A percentile compares a stretch with the other conserved stretches of the same genome.
phyloP scores from a whole-genome alignment of 2,329 filamentous ascomycete genomes.

The Stemphylium vesicarium region DNA sequence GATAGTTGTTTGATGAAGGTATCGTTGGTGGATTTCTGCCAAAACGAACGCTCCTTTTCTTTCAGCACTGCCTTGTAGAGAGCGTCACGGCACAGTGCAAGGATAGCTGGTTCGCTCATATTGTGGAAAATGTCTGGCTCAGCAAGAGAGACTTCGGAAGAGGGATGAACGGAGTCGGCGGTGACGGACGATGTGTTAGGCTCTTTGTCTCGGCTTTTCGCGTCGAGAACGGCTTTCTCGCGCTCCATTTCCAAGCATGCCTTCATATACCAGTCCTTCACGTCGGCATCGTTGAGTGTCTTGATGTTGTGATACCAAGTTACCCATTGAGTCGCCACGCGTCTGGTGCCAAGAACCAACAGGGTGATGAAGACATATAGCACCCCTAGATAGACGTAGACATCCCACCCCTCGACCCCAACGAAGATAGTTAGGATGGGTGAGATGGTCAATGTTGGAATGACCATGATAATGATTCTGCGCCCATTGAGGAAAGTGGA shows the following conservation, averaged over 20 bases:
- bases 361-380: slow-evolving; percentile 60
- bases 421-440: slow-evolving; percentile 63
- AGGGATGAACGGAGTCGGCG: slow-evolving; percentile 39
- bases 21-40: slow-evolving; percentile 53
- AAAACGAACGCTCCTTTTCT: slow-evolving; percentile 54
- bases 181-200: slow-evolving; percentile 28
- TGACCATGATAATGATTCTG: slow-evolving; percentile 60
- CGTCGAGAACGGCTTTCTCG: not conserved
- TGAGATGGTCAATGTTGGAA: slow-evolving; percentile 63
- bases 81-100: slow-evolving; percentile 56
- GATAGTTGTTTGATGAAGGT: slow-evolving; percentile 58
- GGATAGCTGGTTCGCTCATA: slow-evolving; percentile 57
- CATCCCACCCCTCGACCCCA: slow-evolving; percentile 57
- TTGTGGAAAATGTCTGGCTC: slow-evolving; percentile 50
- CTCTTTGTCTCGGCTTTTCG: slow-evolving; percentile 26
- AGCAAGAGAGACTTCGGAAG: slow-evolving; percentile 35
- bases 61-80: slow-evolving; percentile 55
- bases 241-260: slow-evolving; percentile 31
- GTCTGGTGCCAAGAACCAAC: slow-evolving; percentile 61
- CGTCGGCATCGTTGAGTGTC: slow-evolving; percentile 57
- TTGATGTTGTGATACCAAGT: slow-evolving; percentile 63
- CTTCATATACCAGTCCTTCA: slow-evolving; percentile 57
- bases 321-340: slow-evolving; percentile 64
- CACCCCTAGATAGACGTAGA: slow-evolving; percentile 62
- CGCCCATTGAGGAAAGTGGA: slow-evolving; percentile 65